These are phyloP conservation scores for Hanseniaspora jakobsenii DNA, from an alignment of 805 yeast species.

Conservation along the genomic window DNA sequence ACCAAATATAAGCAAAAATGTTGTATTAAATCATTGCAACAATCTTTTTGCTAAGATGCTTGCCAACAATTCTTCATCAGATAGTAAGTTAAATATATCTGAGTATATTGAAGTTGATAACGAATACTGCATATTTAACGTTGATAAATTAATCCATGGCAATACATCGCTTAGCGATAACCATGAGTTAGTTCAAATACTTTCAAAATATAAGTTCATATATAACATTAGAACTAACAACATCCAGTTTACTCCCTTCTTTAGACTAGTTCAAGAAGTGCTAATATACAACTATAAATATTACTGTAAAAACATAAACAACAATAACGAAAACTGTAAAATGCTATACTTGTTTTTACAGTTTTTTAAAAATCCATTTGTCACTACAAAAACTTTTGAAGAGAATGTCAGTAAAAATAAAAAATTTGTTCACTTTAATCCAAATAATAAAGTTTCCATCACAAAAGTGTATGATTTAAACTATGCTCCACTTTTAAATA, in stretches of 20 bases:
- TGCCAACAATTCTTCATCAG: too few relatives aligned
- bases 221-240: not conserved
- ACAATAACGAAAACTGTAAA: not conserved
- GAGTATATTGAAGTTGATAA: not conserved
- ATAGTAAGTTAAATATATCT: not conserved
- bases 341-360: not conserved
- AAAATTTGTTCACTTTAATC: too few relatives aligned
- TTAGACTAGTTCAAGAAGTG: conserved; percentile 11
- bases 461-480: conserved; percentile 19
- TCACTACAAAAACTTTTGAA: conserved; percentile 29
- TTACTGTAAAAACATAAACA: not conserved
- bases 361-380: conserved; percentile 7
- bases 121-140: not conserved
- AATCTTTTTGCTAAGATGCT: not conserved
- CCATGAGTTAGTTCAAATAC: not conserved
- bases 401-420: conserved; percentile 55
- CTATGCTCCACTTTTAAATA: conserved; percentile 20
- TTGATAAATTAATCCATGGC: not conserved
- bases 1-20: not conserved
- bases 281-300: conserved; percentile 1
- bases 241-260: conserved; percentile 9
- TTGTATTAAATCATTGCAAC: conserved; percentile 1
- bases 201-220: conserved; percentile 3
- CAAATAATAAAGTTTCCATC: conserved; percentile 16
- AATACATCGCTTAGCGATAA: not conserved